Conservation (phyloP, 1,284 basidiomycete genomes). For the Leccinum variabile region DNA sequence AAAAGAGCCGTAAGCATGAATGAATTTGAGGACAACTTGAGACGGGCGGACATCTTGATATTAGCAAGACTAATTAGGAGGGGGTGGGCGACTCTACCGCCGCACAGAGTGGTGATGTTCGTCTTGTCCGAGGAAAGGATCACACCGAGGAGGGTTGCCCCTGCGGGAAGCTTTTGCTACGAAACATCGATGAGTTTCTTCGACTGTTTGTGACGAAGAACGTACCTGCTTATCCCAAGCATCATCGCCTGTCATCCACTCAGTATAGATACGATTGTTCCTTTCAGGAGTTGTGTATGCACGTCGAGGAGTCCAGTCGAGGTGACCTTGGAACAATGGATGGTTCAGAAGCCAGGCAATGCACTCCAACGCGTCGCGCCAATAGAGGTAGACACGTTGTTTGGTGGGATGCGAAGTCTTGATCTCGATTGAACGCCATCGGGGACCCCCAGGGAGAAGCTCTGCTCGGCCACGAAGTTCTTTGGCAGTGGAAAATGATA, state of each 20-base stretch:
- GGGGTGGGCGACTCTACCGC: neutral
- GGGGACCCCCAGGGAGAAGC: conserved; percentile 10
- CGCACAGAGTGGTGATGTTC: neutral
- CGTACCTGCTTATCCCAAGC: conserved; percentile 12
- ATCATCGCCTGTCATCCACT: conserved; percentile 5
- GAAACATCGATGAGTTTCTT: neutral
- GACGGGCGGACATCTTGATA: neutral
- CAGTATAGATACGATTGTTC: neutral
- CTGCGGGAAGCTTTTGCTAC: neutral
- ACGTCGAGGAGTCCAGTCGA: conserved; percentile 3
- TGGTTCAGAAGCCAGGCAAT: conserved; percentile 9
- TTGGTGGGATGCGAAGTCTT: conserved; percentile 2
- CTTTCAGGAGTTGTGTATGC: conserved; percentile 1
- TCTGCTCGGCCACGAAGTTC: conserved; percentile 1
- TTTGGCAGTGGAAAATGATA: conserved; percentile 8
- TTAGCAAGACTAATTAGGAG: neutral
- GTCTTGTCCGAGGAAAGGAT: conserved; percentile 1
- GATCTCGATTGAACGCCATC: conserved; percentile 4
- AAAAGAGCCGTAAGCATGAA: conserved; percentile 6
- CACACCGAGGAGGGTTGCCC: neutral
- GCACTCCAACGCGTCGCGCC: conserved; percentile 5
- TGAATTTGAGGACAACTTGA: neutral
- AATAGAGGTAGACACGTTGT: conserved; percentile 1
- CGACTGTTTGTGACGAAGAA: neutral
- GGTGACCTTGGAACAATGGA: conserved; percentile 2